Evolutionary conservation across 2,329 filamentous ascomycete genomes (phyloP), one percentile per base, ranked within the genome.

Genomic region (Exophiala dermatitidis): DNA sequence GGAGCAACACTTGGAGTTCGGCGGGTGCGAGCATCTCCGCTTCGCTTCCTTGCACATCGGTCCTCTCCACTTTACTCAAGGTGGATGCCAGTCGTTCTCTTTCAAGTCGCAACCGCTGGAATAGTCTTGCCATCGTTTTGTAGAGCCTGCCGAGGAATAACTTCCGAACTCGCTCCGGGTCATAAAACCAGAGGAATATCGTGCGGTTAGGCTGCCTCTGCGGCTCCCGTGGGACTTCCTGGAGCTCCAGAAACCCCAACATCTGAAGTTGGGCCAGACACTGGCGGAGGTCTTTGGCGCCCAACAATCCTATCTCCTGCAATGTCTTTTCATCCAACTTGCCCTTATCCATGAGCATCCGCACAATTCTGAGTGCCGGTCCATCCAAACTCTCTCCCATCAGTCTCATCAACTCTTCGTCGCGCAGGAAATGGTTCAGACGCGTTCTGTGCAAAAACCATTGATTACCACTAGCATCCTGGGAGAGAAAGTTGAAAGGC

Each of bases 271-370:
- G 82, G 9, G 88, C 84, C 70, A 97, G 84, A 58, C 90, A 86
- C 53, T 85, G 83, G 44, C 93, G 88, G 28, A 97, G 82, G 49
- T 95, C 88, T 53, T 85, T 83, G 63, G 91, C 88, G 53, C 86
- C 85, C 75, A 96, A 85, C 56, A 98, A 80, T 49, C 86, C 87
- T 52, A 90, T 78, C 46, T 84, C 83, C 36, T 87, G 86, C 8
- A 96, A 77, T 56, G 87, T 84, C 69, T 94, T 95, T 69, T 98
- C 93, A 61, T 97, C 91, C n/a, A 97, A 76, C 66, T 93, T 95
- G 49, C 93, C 93, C 66, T 90, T 89, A 54, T 86, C 84, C 37
- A 86, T 80, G 19, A 98, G 51, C 51, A 97, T 89, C 19, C 89
- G 85, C 19, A 90, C 80, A n/a, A 98, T 76, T 5, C 91, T 86